Evolutionary conservation across 257 asterid genomes (phyloP), one percentile per base, ranked within the genome.

Genomic region (Prunella vulgaris): DNA sequence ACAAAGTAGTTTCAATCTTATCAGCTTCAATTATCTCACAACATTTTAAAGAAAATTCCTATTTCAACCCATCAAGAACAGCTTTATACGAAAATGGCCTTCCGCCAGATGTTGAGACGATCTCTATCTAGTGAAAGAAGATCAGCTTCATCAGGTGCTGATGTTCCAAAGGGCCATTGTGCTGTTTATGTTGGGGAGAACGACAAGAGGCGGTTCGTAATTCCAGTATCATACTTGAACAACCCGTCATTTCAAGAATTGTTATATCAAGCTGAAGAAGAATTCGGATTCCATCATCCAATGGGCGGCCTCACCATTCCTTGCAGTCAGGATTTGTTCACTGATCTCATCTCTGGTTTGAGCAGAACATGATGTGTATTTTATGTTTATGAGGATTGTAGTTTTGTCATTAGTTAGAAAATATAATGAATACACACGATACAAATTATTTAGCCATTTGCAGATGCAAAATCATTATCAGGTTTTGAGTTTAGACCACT

Each of bases 281-380:
- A 80, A 62, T 80, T 66, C 35, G 77, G 84, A 9, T 76, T 77
- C 44, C 44, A 71, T 57, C 82, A 81, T 49, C 75, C 79, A 3
- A 81, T 64, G 83, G 86, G 86, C 0, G 86, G 81, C 57, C 81
- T 78, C 1, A 75, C 83, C 5, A 75, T 81, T 58, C 81, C 79
- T 5, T 78, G 83, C 57, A 46, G 60, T 9, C 64, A 77, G 37
- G 77, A 80, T 10, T 58, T 68, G 14, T 80, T 80, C 48, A 7
- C 52, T 52, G 67, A 56, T 33, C 40, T 40, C 48, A 40, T 40
- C 48, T 40, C 48, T 40, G 48, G n/a, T 0, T 40, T 40, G 48
- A 40, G 15, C 4, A 40, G 48, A 40, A 12, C 14, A 38, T 42
- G 14, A 24, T 12, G 5, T 40, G 12, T 40, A 10, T 42, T 27